Conservation (phyloP, 140 eudicot genomes). For the Oenanthe javanica region DNA sequence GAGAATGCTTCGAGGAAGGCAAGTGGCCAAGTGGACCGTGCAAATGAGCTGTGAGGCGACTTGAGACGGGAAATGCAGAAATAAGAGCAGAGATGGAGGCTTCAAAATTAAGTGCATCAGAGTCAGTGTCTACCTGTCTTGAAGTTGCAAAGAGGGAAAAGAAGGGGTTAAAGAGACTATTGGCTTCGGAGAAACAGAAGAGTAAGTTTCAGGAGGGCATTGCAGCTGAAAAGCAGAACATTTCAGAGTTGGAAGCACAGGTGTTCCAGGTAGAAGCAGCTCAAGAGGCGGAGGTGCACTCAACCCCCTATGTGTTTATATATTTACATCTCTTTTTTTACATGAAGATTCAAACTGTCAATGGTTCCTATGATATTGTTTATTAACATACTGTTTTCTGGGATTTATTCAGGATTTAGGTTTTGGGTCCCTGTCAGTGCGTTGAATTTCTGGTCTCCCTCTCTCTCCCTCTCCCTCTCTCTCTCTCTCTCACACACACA, state of each 20-base stretch:
- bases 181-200: conserved; percentile 95
- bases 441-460: conserved; percentile 71
- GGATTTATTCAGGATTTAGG: conserved; percentile 62
- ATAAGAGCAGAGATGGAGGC: conserved; percentile 96
- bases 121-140: conserved; percentile 65
- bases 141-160: conserved; percentile 91
- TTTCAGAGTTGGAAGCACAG: conserved; percentile 51
- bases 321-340: conserved; percentile 1
- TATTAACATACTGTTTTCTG: neutral
- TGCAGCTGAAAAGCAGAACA: conserved; percentile 65
- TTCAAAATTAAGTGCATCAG: conserved; percentile 86
- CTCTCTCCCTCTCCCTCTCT: conserved; percentile 11
- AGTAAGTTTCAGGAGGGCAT: conserved; percentile 82
- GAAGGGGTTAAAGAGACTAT: conserved; percentile 62
- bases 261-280: conserved; percentile 52
- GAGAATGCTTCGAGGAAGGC: conserved; percentile 90
- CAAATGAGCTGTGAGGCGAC: conserved; percentile 77
- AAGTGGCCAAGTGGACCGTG: conserved; percentile 92
- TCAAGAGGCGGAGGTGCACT: conserved; percentile 68
- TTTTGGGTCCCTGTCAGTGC: conserved; percentile 94
- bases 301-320: neutral
- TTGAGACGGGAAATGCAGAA: conserved; percentile 91
- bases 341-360: neutral
- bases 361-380: neutral
- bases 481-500: conserved; percentile 2